phyloP scores from a whole-genome alignment of 2,329 filamentous ascomycete genomes.

The Shiraia bambusicola region DNA sequence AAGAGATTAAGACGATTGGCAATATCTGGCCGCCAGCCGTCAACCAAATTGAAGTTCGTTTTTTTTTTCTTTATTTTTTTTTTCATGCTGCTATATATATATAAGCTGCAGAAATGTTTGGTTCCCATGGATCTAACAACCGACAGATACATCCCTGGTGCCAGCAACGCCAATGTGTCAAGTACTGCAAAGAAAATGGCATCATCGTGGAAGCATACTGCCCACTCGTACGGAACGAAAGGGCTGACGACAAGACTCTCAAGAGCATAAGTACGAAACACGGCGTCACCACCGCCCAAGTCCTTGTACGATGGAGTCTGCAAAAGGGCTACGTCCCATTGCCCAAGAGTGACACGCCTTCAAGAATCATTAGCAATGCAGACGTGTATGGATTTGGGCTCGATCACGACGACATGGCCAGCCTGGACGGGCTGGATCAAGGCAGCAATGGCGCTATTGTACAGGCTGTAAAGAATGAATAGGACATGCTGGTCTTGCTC shows the following conservation, averaged over 20 bases:
- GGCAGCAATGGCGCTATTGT: conserved; percentile 39
- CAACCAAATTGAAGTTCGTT: conserved; percentile 70
- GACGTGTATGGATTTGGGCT: conserved; percentile 42
- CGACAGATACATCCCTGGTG: conserved; percentile 70
- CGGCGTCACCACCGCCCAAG: conserved; percentile 71
- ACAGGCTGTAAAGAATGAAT: conserved; percentile 20
- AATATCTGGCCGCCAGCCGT: conserved; percentile 68
- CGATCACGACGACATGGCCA: conserved; percentile 37
- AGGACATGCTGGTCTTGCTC: background rate
- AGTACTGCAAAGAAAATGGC: conserved; percentile 59
- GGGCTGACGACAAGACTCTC: conserved; percentile 68
- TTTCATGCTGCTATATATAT: too few relatives aligned
- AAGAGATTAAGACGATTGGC: conserved; percentile 68
- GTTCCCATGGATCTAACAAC: conserved; percentile 7
- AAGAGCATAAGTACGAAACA: conserved; percentile 69
- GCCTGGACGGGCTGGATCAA: conserved; percentile 39
- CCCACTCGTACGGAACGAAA: conserved; percentile 68
- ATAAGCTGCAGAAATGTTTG: too few relatives aligned
- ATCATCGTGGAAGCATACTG: conserved; percentile 67
- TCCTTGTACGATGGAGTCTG: conserved; percentile 78
- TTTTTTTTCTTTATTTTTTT: conserved; percentile 21
- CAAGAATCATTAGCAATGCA: conserved; percentile 39
- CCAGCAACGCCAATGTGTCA: conserved; percentile 62
- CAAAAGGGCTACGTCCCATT: conserved; percentile 62
- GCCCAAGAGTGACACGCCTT: conserved; percentile 44